Evolutionary conservation across 1,139 yeast species (phyloP).

Genomic region (Blastobotrys raffinosifermentans): DNA sequence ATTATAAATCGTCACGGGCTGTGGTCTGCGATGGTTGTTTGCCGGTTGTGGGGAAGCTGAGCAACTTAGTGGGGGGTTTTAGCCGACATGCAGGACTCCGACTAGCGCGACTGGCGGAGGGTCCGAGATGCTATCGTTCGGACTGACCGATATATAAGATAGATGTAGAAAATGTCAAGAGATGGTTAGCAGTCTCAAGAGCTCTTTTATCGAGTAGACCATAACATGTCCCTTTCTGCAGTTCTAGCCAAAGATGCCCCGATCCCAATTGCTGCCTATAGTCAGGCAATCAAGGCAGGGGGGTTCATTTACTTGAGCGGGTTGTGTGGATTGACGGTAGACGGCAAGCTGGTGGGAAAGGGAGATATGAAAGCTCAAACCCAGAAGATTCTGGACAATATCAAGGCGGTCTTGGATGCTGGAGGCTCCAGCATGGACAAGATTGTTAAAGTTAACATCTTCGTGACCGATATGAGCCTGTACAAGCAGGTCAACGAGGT

Average conservation of each 20-base stretch:
- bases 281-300: constrained; percentile 76
- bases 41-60: too few species aligned
- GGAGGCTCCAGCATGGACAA: constrained; percentile 73
- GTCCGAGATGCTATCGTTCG: too few species aligned
- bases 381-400: constrained; percentile 72
- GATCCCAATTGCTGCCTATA: constrained; percentile 92
- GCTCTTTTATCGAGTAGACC: too few species aligned
- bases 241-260: constrained; percentile 63
- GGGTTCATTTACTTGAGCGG: constrained; percentile 84
- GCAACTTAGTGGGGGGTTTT: too few species aligned
- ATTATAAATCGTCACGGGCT: too few species aligned
- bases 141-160: too few species aligned
- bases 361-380: constrained; percentile 70
- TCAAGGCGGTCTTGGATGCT: constrained; percentile 64
- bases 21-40: too few species aligned
- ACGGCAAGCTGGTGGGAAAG: constrained; percentile 57
- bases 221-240: too few species aligned
- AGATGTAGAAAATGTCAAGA: too few species aligned
- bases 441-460: constrained; percentile 76
- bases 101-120: too few species aligned
- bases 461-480: constrained; percentile 76
- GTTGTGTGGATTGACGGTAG: constrained; percentile 83
- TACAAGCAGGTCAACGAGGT: constrained; percentile 76
- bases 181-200: too few species aligned
- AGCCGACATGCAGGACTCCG: too few species aligned